phyloP scores from a whole-genome alignment of 2,329 filamentous ascomycete genomes.

The Zasmidium cellare region DNA sequence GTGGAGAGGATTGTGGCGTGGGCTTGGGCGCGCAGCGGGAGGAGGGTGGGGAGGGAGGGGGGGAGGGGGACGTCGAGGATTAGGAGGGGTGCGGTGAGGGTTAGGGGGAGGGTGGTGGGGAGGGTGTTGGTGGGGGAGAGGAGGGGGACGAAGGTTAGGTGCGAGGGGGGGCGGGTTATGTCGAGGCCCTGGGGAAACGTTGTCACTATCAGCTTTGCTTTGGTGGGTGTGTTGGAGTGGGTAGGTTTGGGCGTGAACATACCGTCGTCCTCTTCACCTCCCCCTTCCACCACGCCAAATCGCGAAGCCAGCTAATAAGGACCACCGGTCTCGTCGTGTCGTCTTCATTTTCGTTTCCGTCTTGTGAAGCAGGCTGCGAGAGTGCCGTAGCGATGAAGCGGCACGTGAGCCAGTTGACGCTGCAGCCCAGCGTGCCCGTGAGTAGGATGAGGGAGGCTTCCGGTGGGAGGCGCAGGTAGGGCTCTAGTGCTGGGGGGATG shows the following conservation, averaged over 20 bases:
- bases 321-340: slow-evolving; percentile 51
- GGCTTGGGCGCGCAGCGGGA: slow-evolving; percentile 40
- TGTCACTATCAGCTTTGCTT: background rate
- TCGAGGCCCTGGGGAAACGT: slow-evolving; percentile 62
- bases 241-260: slow-evolving; percentile 8
- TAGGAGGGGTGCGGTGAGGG: slow-evolving; percentile 37
- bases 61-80: slow-evolving; percentile 48
- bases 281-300: slow-evolving; percentile 75
- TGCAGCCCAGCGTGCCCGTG: slow-evolving; percentile 61
- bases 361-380: background rate
- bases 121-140: slow-evolving; percentile 2
- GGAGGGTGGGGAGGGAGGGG: slow-evolving; percentile 41
- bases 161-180: slow-evolving; percentile 61
- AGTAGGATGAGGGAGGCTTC: slow-evolving; percentile 64
- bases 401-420: slow-evolving; percentile 57
- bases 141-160: slow-evolving; percentile 63
- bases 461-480: slow-evolving; percentile 61
- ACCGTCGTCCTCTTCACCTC: slow-evolving; percentile 46
- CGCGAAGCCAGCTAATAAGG: slow-evolving; percentile 79
- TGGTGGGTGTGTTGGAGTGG: background rate
- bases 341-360: slow-evolving; percentile 30
- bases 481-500: slow-evolving; percentile 63
- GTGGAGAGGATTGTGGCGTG: slow-evolving; percentile 66
- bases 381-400: slow-evolving; percentile 54
- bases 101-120: background rate